Evolutionary conservation across 106 monocot genomes (phyloP), one percentile per base, ranked within the genome.

Genomic region (Dendrobium catenatum): DNA sequence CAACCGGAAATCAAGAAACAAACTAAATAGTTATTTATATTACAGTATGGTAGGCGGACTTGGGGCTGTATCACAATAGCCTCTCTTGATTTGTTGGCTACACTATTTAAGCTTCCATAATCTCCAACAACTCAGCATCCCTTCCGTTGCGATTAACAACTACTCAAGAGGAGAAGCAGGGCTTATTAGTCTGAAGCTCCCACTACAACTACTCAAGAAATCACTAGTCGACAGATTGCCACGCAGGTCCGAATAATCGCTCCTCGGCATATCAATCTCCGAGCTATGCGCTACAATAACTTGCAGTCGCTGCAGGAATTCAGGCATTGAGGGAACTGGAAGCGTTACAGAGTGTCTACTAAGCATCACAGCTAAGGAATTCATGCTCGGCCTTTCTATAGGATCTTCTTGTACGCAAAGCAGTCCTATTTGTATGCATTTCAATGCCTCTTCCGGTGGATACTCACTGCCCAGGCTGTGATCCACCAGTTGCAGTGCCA

Each of bases 371-470:
- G 72, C 26, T 17, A 83, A 41, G 0, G 72, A 54, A 41, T 41
- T 24, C 83, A 83, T 83, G 19, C 68, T 51, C 40, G 83, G 83
- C 40, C 83, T 77, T 22, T 78, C 49, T 9, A 20, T 44, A 24
- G 78, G 83, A 42, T 47, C 17, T 48, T 78, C 83, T 41, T 83
- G 78, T 9, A 83, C 83, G 48, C 83, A 83, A 16, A 83, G 72
- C 68, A 83, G 26, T 26, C 78, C 83, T 44, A 83, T 72, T 47
- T 83, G 78, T 9, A 83, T 72, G 61, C 83, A 83, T 72, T 33
- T 78, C 10, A 83, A 9, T 0, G 47, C 61, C n/a, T 78, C 68
- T 48, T 78, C 42, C n/a, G 17, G 17, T 11, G 68, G 18, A 33
- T 40, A 67, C 1, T 31, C 11, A 19, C 16, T 20, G 15, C 29